phyloP scores from a whole-genome alignment of 352 stramenopile genomes.

The Plasmopara muralis region DNA sequence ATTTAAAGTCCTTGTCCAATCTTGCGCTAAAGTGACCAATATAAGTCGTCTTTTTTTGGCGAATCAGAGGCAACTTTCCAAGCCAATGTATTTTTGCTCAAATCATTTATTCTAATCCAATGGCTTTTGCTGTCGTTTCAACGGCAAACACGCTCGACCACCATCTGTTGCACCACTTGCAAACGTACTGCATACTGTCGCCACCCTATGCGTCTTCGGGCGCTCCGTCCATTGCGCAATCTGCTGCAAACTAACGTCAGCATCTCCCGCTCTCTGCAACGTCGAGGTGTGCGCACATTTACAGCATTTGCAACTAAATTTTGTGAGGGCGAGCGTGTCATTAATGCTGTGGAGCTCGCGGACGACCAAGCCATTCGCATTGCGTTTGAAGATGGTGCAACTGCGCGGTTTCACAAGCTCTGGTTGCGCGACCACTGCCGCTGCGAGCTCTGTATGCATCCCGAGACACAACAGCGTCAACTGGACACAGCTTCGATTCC shows the following conservation, averaged over 20 bases:
- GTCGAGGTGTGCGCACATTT: constrained; percentile 7
- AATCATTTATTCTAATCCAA: too few relatives aligned
- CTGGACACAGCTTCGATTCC: constrained; percentile 76
- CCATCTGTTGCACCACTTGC: too few relatives aligned
- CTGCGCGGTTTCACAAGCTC: constrained; percentile 77
- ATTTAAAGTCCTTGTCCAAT: too few relatives aligned
- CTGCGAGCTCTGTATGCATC: constrained; percentile 58
- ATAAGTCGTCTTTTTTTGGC: too few relatives aligned
- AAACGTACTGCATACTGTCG: too few relatives aligned
- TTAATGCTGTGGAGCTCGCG: constrained; percentile 45
- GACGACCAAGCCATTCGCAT: constrained; percentile 48
- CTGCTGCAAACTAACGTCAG: constrained; percentile 1
- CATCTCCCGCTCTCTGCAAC: constrained; percentile 1
- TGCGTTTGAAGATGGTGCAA: constrained; percentile 71
- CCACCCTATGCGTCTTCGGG: constrained; percentile 17
- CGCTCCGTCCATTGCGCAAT: constrained; percentile 15
- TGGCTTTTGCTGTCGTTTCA: too few relatives aligned
- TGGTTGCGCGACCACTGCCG: constrained; percentile 83
- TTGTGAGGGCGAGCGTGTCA: constrained; percentile 20
- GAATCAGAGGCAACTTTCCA: too few relatives aligned
- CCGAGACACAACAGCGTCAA: constrained; percentile 66
- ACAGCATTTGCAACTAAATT: constrained; percentile 15
- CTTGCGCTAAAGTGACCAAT: too few relatives aligned
- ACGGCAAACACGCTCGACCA: too few relatives aligned
- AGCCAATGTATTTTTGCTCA: too few relatives aligned